Evolutionary conservation across 805 yeast genomes (phyloP), one percentile per base, ranked within the genome.

Genomic region (Priceomyces castillae): DNA sequence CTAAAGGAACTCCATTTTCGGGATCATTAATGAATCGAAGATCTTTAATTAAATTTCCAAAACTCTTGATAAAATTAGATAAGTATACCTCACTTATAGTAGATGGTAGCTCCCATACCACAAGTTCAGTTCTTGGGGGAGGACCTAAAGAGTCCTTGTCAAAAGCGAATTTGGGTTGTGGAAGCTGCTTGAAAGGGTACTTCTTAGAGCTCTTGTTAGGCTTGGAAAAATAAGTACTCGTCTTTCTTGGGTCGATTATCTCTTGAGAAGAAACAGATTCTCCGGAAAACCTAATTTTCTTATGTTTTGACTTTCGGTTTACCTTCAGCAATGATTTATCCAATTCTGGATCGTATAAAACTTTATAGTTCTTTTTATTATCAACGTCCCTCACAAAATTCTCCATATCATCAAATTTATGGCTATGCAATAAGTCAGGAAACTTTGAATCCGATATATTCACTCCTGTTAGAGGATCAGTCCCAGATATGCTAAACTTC

Each of bases 61-160:
- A 84, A 18, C 74, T 63, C 34, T 73, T 73, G 49, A 86, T 77
- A 49, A 77, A 81, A 47, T 83, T 80, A 14, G 57, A 50, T 22
- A 71, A 54, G 47, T 70, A 71, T 3, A 61, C 41, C 38, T 79
- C 77, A 35, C 76, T 72, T n/a, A 77, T 71, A 2, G 78, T 66
- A 2, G 74, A 54, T 2, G 87, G 82, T 39, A 82, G 67, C 15
- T 82, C 84, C 76, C 87, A 83, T 3, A 87, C 71, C 1, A 89
- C 77, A 30, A 90, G 61, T 53, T 84, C 90, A 7, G 78, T 66
- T 3, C 81, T 73, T 0, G 96, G 96, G 14, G 82, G 78, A 0
- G 84, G 82, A 0, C 94, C 95, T 10, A 87, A 57, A 0, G 95
- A 86, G 54, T 83, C 72, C 45, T 81, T 74, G 59, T 89, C 96